Base-by-base conservation (phyloP, 1,284 basidiomycete species). In the Microbotryomycetes sp. region DNA sequence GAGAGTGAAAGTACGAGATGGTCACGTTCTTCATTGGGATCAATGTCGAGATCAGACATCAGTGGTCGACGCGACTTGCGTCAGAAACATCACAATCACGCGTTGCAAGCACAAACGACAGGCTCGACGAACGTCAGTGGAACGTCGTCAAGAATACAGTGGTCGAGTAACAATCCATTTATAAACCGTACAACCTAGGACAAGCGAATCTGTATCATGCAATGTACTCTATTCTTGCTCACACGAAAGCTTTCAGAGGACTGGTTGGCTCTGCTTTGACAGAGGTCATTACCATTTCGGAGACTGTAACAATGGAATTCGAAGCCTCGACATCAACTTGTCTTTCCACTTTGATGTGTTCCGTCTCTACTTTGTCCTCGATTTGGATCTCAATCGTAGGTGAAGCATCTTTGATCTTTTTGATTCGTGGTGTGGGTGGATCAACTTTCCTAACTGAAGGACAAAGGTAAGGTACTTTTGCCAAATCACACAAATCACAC, bases 401-500 rank as follows among this genome's bases (percentile, higher is more conserved):
- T 36, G 49, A 36, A 1, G 52, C 58, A 0, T 48, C 52, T 23
- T 19, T 30, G 19, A 36, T 48, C 49, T 61, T 60, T 53, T 49
- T 56, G 59, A 57, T 63, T 46, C 59, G 66, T 31, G 22, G 26
- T 42, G 59, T 66, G 28, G 32, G 54, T 9, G 56, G 29, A 1
- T 32, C 14, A 3, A 66, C 66, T 32, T 67, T 65, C 22, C 66
- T 50, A 26, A 75, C 66, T 0, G 74, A 75, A 0, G 79, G 79
- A 63, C 80, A 80, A 7, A 79, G 62, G 54, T 72, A 74, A 49
- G 71, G 54, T 1, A 54, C 69, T 58, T 71, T 68, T 0, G 74
- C 77, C 2, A 80, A 63, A 23, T 78, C 70, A 69, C 92, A 93
- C n/a, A 81, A 71, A 65, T 88, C 86, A 72, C 93, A 97, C 36